Percentiles rank a stretch among this genome's conserved stretches.
Evolutionary conservation across 345 rosid species (phyloP).

Genomic region (Aquilaria sinensis): DNA sequence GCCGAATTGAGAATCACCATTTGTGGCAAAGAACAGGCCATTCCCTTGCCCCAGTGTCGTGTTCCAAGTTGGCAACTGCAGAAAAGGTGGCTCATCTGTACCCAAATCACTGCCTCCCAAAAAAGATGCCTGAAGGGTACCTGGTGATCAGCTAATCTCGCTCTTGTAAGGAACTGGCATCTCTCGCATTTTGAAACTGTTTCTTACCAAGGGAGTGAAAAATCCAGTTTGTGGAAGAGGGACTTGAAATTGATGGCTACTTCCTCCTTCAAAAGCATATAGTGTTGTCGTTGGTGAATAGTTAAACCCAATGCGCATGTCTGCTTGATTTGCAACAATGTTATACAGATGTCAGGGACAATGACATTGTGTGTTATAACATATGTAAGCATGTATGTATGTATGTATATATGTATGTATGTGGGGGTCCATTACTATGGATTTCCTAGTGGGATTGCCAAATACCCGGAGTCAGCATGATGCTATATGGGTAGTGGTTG

Average conservation of each 20-base stretch:
- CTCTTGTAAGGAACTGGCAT: constrained; percentile 3
- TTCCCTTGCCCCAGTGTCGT: constrained; percentile 25
- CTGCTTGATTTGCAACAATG: constrained; percentile 21
- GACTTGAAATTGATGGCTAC: constrained; percentile 13
- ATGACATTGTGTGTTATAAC: too few species aligned
- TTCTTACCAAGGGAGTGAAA: constrained; percentile 12
- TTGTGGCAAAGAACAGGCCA: constrained; percentile 13
- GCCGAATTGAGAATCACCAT: constrained; percentile 21
- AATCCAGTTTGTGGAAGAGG: constrained; percentile 8
- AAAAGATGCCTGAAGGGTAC: constrained; percentile 9
- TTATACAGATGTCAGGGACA: too few species aligned
- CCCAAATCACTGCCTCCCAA: neutral
- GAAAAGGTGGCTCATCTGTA: constrained; percentile 1
- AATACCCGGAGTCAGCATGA: too few species aligned
- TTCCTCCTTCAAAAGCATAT: constrained; percentile 13
- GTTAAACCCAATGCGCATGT: constrained; percentile 19
- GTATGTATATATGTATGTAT: too few species aligned
- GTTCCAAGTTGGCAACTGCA: constrained; percentile 28
- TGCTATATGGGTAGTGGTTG: too few species aligned
- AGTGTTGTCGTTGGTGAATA: constrained; percentile 19
- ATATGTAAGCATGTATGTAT: too few species aligned
- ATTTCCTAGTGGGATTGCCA: too few species aligned
- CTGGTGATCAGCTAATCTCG: constrained; percentile 14
- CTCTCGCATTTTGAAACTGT: constrained; percentile 25
- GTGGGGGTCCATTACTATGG: too few species aligned